Percentiles rank a stretch among this genome's conserved stretches.
These are phyloP conservation scores for Cyclotella cryptica DNA, from an alignment of 108 stramenopile species.

Conservation along the genomic window DNA sequence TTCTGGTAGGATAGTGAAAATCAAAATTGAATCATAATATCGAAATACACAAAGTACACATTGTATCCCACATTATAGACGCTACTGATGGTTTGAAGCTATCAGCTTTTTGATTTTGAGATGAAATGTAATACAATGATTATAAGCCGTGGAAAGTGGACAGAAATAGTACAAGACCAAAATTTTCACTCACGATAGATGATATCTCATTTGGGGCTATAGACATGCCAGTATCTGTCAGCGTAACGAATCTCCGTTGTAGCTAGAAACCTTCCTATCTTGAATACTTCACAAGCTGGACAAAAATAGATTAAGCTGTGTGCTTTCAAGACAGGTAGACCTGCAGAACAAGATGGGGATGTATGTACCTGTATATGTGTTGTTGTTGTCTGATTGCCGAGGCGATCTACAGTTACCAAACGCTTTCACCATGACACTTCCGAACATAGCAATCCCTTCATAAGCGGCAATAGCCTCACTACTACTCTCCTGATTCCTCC, in stretches of 20 bases:
- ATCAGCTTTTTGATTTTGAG: no score
- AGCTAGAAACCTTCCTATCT: constrained; percentile 74
- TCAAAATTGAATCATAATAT: no score
- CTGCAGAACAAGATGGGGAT: background rate
- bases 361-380: constrained; percentile 43
- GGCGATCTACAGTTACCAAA: constrained; percentile 41
- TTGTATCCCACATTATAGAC: constrained; percentile 67
- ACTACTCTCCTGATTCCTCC: constrained; percentile 92
- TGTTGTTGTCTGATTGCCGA: constrained; percentile 45
- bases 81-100: constrained; percentile 59
- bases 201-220: constrained; percentile 29
- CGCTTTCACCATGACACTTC: constrained; percentile 70
- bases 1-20: no score
- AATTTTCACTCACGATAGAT: constrained; percentile 55
- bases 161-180: no score
- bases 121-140: no score
- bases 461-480: constrained; percentile 94
- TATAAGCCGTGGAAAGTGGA: constrained; percentile 6
- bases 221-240: constrained; percentile 77
- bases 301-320: background rate
- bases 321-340: background rate
- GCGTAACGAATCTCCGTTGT: constrained; percentile 87
- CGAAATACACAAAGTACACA: no score
- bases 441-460: constrained; percentile 90
- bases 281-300: constrained; percentile 55